phyloP scores from a whole-genome alignment of 768 basidiomycete genomes.

The Suillus plorans region DNA sequence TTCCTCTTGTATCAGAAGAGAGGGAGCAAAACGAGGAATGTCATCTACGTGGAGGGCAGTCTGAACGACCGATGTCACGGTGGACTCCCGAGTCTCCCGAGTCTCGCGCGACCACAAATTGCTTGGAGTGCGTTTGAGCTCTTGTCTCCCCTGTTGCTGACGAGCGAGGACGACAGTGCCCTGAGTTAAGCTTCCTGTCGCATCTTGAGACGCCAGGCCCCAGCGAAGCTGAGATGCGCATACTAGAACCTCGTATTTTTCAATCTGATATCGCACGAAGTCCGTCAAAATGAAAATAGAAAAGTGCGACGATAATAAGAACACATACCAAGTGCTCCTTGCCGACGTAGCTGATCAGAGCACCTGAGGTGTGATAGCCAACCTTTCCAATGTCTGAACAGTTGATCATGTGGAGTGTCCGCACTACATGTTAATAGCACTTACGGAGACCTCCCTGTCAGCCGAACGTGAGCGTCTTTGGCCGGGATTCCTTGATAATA shows the following conservation, averaged over 20 bases:
- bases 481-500: neutral
- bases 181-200: constrained; percentile 17
- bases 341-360: constrained; percentile 32
- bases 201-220: constrained; percentile 22
- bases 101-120: constrained; percentile 8
- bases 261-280: constrained; percentile 18
- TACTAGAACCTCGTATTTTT: constrained; percentile 35
- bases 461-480: neutral
- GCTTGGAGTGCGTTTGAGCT: neutral
- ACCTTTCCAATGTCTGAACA: constrained; percentile 35
- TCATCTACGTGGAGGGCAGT: constrained; percentile 26
- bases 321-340: constrained; percentile 31
- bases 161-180: constrained; percentile 32
- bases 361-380: constrained; percentile 30
- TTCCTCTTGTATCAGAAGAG: constrained; percentile 16
- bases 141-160: constrained; percentile 10
- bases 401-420: no score
- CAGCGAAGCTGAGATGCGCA: constrained; percentile 34
- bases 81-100: constrained; percentile 14
- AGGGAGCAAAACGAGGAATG: constrained; percentile 26
- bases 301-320: neutral
- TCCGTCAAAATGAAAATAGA: constrained; percentile 5
- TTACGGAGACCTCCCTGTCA: constrained; percentile 7
- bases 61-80: constrained; percentile 15
- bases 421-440: neutral